Conservation (phyloP, 108 stramenopile species). For the Nitzschia sp. region DNA sequence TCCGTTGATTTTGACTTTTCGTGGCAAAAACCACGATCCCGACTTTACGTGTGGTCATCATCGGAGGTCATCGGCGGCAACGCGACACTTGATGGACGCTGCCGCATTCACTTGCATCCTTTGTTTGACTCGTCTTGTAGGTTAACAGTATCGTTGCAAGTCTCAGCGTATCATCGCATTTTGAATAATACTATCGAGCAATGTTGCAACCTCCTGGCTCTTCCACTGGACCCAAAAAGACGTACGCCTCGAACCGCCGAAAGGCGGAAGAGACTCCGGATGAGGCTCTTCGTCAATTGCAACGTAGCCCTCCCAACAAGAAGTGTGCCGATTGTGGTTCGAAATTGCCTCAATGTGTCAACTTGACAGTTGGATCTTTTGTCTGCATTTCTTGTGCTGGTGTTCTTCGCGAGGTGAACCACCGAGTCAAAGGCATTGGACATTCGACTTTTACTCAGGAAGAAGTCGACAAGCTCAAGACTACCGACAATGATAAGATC, state of each 20-base stretch:
- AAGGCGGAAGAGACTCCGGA: constrained; percentile 48
- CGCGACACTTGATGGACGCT: too few relatives aligned
- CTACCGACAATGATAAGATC: constrained; percentile 68
- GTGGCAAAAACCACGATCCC: too few relatives aligned
- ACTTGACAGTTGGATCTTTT: constrained; percentile 73
- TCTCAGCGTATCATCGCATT: too few relatives aligned
- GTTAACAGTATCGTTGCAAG: too few relatives aligned
- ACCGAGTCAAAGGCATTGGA: constrained; percentile 79
- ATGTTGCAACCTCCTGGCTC: constrained; percentile 52
- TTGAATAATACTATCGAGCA: too few relatives aligned
- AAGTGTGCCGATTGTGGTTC: constrained; percentile 75
- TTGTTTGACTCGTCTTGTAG: too few relatives aligned
- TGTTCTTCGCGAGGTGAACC: constrained; percentile 79
- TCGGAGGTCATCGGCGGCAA: too few relatives aligned
- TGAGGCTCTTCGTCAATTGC: constrained; percentile 47
- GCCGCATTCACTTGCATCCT: too few relatives aligned
- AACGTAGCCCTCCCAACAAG: constrained; percentile 70
- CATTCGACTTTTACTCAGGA: constrained; percentile 78
- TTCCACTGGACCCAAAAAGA: constrained; percentile 8
- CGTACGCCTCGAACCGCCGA: constrained; percentile 34
- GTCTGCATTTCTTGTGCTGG: constrained; percentile 82
- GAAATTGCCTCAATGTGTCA: constrained; percentile 78
- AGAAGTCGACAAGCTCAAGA: constrained; percentile 53
- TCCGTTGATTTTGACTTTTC: too few relatives aligned
- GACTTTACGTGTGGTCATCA: too few relatives aligned